Evolutionary conservation across 352 stramenopile genomes (phyloP).

Genomic region (Pythium oligandrum): DNA sequence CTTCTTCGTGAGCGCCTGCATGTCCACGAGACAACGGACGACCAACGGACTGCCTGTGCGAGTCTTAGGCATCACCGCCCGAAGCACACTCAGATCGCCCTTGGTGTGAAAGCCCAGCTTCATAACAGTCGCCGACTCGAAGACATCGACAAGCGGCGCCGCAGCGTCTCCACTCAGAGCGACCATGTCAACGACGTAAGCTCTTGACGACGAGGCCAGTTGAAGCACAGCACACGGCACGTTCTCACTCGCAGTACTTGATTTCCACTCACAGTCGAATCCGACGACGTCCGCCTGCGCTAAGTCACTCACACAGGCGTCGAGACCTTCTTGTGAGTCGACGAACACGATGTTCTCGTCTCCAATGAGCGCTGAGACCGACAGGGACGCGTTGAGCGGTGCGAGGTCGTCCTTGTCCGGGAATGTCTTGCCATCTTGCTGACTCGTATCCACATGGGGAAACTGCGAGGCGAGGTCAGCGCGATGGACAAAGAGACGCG

Average conservation of each 20-base stretch:
- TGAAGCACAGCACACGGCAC: slow-evolving; percentile 61
- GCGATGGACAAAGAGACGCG: slow-evolving; percentile 53
- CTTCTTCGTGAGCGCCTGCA: slow-evolving; percentile 37
- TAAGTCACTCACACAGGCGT: slow-evolving; percentile 35
- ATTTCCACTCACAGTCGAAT: slow-evolving; percentile 81
- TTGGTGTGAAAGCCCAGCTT: slow-evolving; percentile 74
- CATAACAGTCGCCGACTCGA: slow-evolving; percentile 39
- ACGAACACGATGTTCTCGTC: slow-evolving; percentile 54
- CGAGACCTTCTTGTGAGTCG: slow-evolving; percentile 32
- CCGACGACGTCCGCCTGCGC: slow-evolving; percentile 37
- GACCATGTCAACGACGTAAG: slow-evolving; percentile 68
- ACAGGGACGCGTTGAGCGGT: slow-evolving; percentile 38
- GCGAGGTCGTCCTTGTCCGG: slow-evolving; percentile 38
- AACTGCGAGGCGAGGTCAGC: slow-evolving; percentile 35
- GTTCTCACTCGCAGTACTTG: slow-evolving; percentile 19
- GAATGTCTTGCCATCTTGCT: slow-evolving; percentile 13
- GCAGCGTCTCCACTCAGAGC: slow-evolving; percentile 32
- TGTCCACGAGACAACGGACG: slow-evolving; percentile 34
- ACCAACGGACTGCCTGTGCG: not conserved
- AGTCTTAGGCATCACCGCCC: slow-evolving; percentile 29
- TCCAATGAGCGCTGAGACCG: slow-evolving; percentile 34
- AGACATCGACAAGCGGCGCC: slow-evolving; percentile 25
- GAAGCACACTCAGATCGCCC: slow-evolving; percentile 55
- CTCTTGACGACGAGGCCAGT: slow-evolving; percentile 44
- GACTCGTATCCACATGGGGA: slow-evolving; percentile 34